Evolutionary conservation across 805 yeast genomes (phyloP).

Genomic region (Metschnikowia kofuensis): DNA sequence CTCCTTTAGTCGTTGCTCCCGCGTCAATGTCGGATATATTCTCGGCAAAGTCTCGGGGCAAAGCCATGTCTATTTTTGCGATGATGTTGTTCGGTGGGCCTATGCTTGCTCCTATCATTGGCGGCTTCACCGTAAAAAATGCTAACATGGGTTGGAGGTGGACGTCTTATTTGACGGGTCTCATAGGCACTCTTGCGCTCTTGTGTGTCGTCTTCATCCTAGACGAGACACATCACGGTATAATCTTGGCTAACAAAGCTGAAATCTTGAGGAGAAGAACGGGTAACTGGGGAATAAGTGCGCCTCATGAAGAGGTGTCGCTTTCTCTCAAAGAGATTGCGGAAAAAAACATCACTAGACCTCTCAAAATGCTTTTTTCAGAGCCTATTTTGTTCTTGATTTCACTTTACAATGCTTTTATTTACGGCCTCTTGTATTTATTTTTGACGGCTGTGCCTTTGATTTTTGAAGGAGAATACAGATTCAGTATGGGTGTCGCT

Average conservation of each 20-base stretch:
- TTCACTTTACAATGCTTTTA: constrained; percentile 70
- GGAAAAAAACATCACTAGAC: constrained; percentile 62
- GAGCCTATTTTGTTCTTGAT: constrained; percentile 74
- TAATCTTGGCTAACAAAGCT: constrained; percentile 63
- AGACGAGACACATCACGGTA: constrained; percentile 72
- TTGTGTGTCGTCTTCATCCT: constrained; percentile 42
- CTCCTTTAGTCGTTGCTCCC: constrained; percentile 26
- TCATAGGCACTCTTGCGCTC: constrained; percentile 47
- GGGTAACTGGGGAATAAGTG: constrained; percentile 80
- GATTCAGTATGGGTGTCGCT: constrained; percentile 56
- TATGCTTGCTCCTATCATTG: constrained; percentile 29
- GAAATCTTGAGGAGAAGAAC: constrained; percentile 58
- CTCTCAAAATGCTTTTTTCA: constrained; percentile 58
- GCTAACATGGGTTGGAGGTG: constrained; percentile 76
- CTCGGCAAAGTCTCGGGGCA: constrained; percentile 18
- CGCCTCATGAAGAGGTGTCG: constrained; percentile 57
- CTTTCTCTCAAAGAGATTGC: constrained; percentile 47
- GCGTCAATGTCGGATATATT: constrained; percentile 24
- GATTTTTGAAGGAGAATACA: constrained; percentile 51
- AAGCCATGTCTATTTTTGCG: constrained; percentile 22
- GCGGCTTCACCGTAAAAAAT: constrained; percentile 61
- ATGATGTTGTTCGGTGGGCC: constrained; percentile 35
- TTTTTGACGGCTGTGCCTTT: constrained; percentile 74
- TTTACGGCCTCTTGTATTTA: constrained; percentile 76
- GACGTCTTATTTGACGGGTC: constrained; percentile 71